Evolutionary conservation across 2,329 filamentous ascomycete species (phyloP), one percentile per base, ranked within the genome.

Genomic region (Fonsecaea nubica): DNA sequence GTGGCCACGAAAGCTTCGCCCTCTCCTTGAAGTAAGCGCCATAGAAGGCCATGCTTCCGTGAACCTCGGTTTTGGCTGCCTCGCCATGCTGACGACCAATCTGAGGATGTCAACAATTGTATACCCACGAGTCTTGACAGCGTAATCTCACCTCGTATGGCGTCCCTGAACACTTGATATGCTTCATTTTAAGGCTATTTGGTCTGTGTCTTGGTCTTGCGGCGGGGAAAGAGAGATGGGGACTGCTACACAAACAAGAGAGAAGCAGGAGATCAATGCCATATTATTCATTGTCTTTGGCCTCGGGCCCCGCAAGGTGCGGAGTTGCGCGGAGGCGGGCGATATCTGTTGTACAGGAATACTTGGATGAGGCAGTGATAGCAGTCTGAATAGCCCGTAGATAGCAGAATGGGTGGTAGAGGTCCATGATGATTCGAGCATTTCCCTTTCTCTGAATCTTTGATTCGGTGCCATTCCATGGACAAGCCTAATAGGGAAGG

Each of bases 1-100:
- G 70, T 0, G 75, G 68, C 84, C 84, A 86, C 36, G 77, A 73
- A 52, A 83, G 76, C 48, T 79, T 78, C 65, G 71, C 71, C 13
- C 70, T 64, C 30, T 66, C 56, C 58, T 72, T 70, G 65, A 76
- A 75, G 21, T 73, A 70, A 3, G 50, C 63, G 30, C 61, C 58
- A 56, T 76, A 76, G 68, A 76, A 76, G 18, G 65, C 73, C 30
- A 76, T 67, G 58, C 73, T 74, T 32, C 74, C 73, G 12, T 73
- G 60, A 8, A 76, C 65, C 64, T 75, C 71, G 33, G 66, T 35
- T 62, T 70, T 67, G 15, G 74, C 74, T 52, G 69, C 69, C 40
- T 72, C 62, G 12, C 75, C 75, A 69, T 76, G 75, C 54, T 74
- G 73, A 30, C 73, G 63, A 53, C 75, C 75, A 57, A 76, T 74